phyloP scores from a whole-genome alignment of 2,329 filamentous ascomycete species.

The Didymella sp. region DNA sequence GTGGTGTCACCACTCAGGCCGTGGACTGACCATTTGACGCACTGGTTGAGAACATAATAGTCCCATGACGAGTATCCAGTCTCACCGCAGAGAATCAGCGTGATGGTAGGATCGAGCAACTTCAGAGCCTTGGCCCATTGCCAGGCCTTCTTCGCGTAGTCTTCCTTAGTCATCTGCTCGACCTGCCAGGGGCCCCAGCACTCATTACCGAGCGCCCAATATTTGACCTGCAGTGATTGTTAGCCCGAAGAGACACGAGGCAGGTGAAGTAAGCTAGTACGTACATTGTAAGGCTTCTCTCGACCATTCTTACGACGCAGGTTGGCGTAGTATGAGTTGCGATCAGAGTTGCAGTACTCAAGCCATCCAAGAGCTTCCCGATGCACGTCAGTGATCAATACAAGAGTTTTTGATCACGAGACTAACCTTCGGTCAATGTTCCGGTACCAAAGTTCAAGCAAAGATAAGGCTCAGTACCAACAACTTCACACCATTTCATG shows the following conservation, averaged over 20 bases:
- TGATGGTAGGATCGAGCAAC: slow-evolving; percentile 72
- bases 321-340: slow-evolving; percentile 82
- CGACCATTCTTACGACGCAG: slow-evolving; percentile 77
- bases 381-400: slow-evolving; percentile 32
- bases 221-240: slow-evolving; percentile 63
- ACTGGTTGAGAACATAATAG: slow-evolving; percentile 73
- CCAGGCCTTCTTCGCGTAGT: slow-evolving; percentile 71
- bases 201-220: slow-evolving; percentile 85
- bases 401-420: background rate
- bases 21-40: slow-evolving; percentile 62
- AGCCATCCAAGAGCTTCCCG: slow-evolving; percentile 73
- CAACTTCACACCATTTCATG: slow-evolving; percentile 76
- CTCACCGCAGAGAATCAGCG: slow-evolving; percentile 77
- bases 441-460: slow-evolving; percentile 82
- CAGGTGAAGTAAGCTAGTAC: background rate
- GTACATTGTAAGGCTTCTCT: slow-evolving; percentile 74
- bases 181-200: slow-evolving; percentile 73
- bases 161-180: slow-evolving; percentile 71
- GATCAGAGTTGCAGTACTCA: slow-evolving; percentile 84
- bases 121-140: slow-evolving; percentile 77
- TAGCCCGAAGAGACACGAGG: background rate
- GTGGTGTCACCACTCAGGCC: slow-evolving; percentile 57
- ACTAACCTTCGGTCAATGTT: slow-evolving; percentile 61
- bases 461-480: slow-evolving; percentile 79
- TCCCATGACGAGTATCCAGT: slow-evolving; percentile 75